A percentile compares a stretch with the other conserved stretches of the same genome.
Conservation (phyloP, 257 asterid species). For the Solanum habrochaites region DNA sequence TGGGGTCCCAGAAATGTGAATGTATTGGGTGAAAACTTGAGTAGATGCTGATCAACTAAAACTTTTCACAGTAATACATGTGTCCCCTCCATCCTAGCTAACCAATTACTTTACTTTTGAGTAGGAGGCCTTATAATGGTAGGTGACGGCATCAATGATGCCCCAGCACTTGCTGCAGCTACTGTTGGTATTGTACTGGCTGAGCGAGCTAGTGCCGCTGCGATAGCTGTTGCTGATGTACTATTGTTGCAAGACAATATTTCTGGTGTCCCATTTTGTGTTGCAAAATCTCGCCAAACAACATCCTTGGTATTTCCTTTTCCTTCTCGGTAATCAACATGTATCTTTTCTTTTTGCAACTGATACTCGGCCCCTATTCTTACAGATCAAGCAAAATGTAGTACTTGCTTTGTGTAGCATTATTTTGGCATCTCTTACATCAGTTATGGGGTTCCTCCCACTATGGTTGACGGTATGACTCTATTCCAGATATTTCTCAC, state of each 20-base stretch:
- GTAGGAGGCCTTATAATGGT: conserved; percentile 95
- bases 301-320: conserved; percentile 58
- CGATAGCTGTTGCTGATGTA: conserved; percentile 91
- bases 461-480: conserved; percentile 82
- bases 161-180: conserved; percentile 98
- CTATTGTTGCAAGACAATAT: conserved; percentile 89
- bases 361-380: not conserved
- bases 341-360: not conserved
- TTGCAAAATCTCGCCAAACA: conserved; percentile 86
- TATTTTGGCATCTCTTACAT: conserved; percentile 84
- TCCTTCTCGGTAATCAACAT: not conserved
- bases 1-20: not conserved
- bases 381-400: conserved; percentile 88
- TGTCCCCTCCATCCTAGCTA: conserved; percentile 9
- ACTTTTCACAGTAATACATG: not conserved
- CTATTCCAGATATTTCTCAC: not conserved
- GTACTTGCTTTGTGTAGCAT: conserved; percentile 87
- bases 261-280: conserved; percentile 81
- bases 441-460: conserved; percentile 80
- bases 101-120: not conserved
- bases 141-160: conserved; percentile 98
- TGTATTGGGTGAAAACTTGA: not conserved
- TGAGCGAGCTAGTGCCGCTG: conserved; percentile 97
- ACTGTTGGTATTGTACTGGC: conserved; percentile 92
- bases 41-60: not conserved